Conservation (phyloP, 345 rosid genomes). For the Hypericum perforatum region DNA sequence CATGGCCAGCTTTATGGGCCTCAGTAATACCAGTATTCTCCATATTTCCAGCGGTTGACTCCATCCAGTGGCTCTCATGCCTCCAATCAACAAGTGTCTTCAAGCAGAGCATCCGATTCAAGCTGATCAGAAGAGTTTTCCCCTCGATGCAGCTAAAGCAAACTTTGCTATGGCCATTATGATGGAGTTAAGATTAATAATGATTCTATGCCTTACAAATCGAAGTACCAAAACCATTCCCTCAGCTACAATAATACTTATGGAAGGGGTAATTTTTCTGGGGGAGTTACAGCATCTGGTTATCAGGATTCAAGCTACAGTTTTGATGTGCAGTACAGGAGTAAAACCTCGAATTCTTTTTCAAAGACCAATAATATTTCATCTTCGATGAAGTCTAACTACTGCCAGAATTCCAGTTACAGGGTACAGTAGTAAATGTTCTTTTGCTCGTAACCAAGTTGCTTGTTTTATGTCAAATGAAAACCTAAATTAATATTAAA, state of each 20-base stretch:
- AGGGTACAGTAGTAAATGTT: slow-evolving; percentile 48
- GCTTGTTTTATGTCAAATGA: too few species aligned
- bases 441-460: too few species aligned
- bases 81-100: slow-evolving; percentile 33
- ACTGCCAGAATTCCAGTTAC: slow-evolving; percentile 46
- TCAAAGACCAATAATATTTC: slow-evolving; percentile 39
- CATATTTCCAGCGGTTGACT: slow-evolving; percentile 51
- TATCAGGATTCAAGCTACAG: too few species aligned
- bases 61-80: slow-evolving; percentile 46
- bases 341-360: slow-evolving; percentile 35
- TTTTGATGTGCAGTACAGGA: slow-evolving; percentile 51
- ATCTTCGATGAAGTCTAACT: slow-evolving; percentile 52
- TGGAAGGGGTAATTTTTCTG: slow-evolving; percentile 43
- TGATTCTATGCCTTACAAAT: slow-evolving; percentile 44
- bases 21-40: slow-evolving; percentile 89
- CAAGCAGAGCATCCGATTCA: slow-evolving; percentile 47
- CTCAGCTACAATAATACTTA: slow-evolving; percentile 41
- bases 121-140: slow-evolving; percentile 47
- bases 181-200: slow-evolving; percentile 48
- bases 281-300: slow-evolving; percentile 39
- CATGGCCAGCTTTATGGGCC: slow-evolving; percentile 76
- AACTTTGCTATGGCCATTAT: slow-evolving; percentile 32
- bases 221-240: slow-evolving; percentile 36
- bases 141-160: slow-evolving; percentile 44
- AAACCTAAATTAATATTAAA: too few species aligned